phyloP scores from a whole-genome alignment of 1,284 basidiomycete genomes.

The Jaminaea rosea region DNA sequence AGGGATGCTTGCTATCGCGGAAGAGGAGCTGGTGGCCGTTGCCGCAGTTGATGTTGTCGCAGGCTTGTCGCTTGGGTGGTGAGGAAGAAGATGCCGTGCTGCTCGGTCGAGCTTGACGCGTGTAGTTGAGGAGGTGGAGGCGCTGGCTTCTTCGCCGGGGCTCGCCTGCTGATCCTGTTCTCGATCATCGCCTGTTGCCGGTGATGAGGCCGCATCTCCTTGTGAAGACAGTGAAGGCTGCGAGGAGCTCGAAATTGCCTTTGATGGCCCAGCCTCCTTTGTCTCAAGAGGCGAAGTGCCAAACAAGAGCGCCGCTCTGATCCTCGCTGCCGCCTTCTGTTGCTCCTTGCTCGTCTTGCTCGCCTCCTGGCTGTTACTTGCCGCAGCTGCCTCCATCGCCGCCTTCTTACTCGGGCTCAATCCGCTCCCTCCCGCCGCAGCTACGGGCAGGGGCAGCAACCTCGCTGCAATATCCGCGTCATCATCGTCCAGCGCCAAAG shows the following conservation, averaged over 20 bases:
- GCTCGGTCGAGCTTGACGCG: not conserved
- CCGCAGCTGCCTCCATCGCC: too few relatives aligned
- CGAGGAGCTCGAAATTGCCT: too few relatives aligned
- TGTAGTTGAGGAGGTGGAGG: not conserved
- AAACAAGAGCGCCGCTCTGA: not conserved
- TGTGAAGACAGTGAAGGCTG: not conserved
- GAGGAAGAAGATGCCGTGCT: not conserved
- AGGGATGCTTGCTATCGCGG: not conserved
- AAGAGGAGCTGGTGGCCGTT: not conserved
- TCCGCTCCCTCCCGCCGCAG: too few relatives aligned
- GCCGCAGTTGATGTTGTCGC: not conserved
- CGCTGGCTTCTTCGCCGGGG: not conserved
- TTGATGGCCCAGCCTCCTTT: too few relatives aligned
- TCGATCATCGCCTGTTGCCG: not conserved
- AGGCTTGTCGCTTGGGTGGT: not conserved
- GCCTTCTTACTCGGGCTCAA: too few relatives aligned
- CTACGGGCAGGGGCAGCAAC: conserved; percentile 1
- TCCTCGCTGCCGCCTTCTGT: not conserved
- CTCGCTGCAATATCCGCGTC: not conserved
- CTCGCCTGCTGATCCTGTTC: conserved; percentile 1
- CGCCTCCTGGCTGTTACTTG: too few relatives aligned
- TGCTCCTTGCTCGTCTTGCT: conserved; percentile 1
- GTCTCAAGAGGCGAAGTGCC: too few relatives aligned
- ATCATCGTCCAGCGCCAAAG: conserved; percentile 50
- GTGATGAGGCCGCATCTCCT: not conserved